phyloP scores from a whole-genome alignment of 108 stramenopile species.

The Ochromonas danica region DNA sequence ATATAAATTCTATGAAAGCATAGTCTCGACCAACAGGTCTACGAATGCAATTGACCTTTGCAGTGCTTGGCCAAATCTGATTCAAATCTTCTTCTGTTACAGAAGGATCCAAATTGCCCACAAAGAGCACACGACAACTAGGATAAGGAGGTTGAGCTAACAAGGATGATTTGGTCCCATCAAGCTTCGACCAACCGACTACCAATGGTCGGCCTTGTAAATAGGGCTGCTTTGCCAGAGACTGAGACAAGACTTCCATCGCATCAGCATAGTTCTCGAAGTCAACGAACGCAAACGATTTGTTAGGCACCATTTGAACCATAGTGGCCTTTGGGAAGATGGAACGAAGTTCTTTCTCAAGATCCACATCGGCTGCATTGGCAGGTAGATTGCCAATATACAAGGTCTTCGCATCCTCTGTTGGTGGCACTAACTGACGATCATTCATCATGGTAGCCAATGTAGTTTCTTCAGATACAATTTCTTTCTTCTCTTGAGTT shows the following conservation, averaged over 20 bases:
- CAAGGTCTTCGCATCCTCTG: background rate
- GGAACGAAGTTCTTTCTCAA: background rate
- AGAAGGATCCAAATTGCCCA: background rate
- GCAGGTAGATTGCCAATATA: conserved; percentile 11
- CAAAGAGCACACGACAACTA: background rate
- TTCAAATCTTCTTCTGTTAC: background rate
- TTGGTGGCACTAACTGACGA: background rate
- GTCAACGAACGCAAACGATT: conserved; percentile 10
- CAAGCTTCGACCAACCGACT: background rate
- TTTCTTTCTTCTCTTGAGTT: background rate
- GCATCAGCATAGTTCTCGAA: conserved; percentile 8
- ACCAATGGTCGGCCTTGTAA: background rate
- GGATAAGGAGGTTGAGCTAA: background rate
- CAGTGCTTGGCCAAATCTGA: background rate
- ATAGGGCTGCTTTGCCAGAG: background rate
- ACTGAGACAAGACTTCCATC: background rate
- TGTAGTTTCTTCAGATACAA: background rate
- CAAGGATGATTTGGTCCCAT: background rate
- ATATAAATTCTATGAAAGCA: conserved; percentile 18
- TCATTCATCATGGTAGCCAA: background rate
- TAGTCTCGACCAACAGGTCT: conserved; percentile 5
- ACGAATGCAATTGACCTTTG: background rate
- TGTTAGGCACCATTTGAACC: background rate
- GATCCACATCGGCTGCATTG: background rate
- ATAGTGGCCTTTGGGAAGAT: background rate